Percentiles rank a stretch among this genome's conserved stretches.
phyloP scores from a whole-genome alignment of 768 basidiomycete species.

The Macrolepiota dolichaula region DNA sequence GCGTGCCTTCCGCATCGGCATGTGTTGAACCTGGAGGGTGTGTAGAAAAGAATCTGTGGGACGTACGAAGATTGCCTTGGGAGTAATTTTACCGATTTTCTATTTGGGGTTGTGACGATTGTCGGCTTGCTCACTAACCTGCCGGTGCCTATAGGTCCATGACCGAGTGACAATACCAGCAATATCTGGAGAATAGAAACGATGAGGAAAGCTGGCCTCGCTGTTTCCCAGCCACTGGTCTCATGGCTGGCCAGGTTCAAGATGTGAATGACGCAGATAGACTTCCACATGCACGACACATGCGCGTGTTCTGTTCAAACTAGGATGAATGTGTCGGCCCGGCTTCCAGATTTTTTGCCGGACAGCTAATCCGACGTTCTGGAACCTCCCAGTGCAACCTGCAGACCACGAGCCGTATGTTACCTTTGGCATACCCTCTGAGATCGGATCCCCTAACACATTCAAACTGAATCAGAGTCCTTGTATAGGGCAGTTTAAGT shows the following conservation, averaged over 20 bases:
- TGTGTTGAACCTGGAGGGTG: background rate
- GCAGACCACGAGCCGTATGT: background rate
- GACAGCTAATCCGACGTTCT: no score
- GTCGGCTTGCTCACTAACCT: background rate
- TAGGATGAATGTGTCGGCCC: background rate
- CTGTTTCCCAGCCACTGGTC: no score
- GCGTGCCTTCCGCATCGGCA: background rate
- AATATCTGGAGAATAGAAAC: background rate
- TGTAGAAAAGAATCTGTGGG: background rate
- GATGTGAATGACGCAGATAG: background rate
- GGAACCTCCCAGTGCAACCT: background rate
- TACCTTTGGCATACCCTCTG: background rate
- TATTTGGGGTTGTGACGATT: background rate
- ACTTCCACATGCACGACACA: background rate
- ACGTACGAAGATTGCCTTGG: background rate
- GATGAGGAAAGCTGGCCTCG: background rate
- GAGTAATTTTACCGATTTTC: no score
- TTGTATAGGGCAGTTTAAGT: background rate
- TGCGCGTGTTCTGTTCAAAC: background rate
- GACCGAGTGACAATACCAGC: background rate
- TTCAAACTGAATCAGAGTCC: background rate
- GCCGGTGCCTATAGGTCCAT: background rate
- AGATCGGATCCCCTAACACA: background rate
- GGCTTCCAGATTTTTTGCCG: background rate
- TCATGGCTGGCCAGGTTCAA: background rate